phyloP scores from a whole-genome alignment of 495 filamentous ascomycete genomes.

The Neurospora tetrasperma region DNA sequence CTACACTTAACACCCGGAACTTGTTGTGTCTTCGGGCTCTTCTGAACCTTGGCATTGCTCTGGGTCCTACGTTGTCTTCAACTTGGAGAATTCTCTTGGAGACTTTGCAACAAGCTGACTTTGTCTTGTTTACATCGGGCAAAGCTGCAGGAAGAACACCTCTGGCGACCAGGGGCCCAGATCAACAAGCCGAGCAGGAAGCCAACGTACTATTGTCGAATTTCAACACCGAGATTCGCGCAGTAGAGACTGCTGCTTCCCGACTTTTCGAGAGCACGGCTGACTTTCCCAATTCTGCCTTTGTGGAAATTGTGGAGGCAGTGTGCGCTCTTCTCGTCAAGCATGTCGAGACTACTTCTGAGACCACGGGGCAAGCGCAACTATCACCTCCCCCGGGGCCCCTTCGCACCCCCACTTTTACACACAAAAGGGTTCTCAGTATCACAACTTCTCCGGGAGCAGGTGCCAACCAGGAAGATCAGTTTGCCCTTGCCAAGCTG shows the following conservation, averaged over 20 bases:
- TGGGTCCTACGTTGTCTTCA: constrained; percentile 74
- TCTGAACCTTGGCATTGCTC: constrained; percentile 85
- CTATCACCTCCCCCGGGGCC: constrained; percentile 21
- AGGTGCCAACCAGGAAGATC: constrained; percentile 50
- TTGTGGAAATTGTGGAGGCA: constrained; percentile 65
- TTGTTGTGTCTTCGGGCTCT: constrained; percentile 81
- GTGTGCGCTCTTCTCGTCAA: constrained; percentile 56
- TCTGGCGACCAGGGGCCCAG: constrained; percentile 29
- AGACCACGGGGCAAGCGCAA: constrained; percentile 24
- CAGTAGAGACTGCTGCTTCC: constrained; percentile 78
- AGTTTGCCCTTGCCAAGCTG: constrained; percentile 75
- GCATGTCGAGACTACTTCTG: constrained; percentile 20
- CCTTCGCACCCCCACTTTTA: constrained; percentile 24
- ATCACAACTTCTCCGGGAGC: constrained; percentile 45
- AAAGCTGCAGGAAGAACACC: constrained; percentile 39
- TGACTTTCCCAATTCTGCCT: constrained; percentile 75
- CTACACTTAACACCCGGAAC: constrained; percentile 75
- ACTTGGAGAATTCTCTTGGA: constrained; percentile 89
- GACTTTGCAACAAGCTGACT: constrained; percentile 81
- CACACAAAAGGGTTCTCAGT: constrained; percentile 51
- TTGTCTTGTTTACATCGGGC: constrained; percentile 58
- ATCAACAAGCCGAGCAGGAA: constrained; percentile 34
- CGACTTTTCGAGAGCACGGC: constrained; percentile 82
- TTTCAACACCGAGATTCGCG: constrained; percentile 66
- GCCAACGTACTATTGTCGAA: constrained; percentile 46